phyloP scores from a whole-genome alignment of 2,329 filamentous ascomycete genomes.

The Venturiaceae sp. region DNA sequence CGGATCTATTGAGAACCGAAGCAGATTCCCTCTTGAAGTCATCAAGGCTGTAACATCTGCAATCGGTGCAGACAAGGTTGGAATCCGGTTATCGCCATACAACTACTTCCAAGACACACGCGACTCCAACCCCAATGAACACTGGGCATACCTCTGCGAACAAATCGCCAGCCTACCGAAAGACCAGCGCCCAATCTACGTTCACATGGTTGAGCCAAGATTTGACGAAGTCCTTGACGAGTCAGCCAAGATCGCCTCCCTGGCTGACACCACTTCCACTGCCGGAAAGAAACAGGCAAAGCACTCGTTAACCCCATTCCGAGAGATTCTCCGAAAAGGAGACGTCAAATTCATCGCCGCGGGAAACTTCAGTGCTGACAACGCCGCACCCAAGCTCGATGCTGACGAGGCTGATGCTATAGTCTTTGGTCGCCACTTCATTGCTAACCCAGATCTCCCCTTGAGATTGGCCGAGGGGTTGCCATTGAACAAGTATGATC shows the following conservation, averaged over 20 bases:
- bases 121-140: conserved; percentile 42
- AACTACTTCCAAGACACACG: conserved; percentile 43
- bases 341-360: not conserved
- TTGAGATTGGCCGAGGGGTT: conserved; percentile 34
- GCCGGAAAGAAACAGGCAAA: not conserved
- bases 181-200: conserved; percentile 38
- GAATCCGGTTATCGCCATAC: conserved; percentile 24
- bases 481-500: conserved; percentile 32
- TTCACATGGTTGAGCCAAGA: conserved; percentile 48
- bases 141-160: conserved; percentile 40
- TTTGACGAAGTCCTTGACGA: conserved; percentile 38
- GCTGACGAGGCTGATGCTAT: conserved; percentile 36
- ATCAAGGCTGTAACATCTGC: conserved; percentile 24
- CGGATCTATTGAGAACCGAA: conserved; percentile 41
- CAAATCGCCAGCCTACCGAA: conserved; percentile 32
- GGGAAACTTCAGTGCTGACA: conserved; percentile 1
- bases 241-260: conserved; percentile 23
- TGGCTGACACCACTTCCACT: not conserved
- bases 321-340: not conserved
- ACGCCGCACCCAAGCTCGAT: conserved; percentile 21
- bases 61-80: conserved; percentile 22
- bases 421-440: conserved; percentile 40
- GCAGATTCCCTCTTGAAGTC: conserved; percentile 47
- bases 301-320: not conserved
- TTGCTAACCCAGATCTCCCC: conserved; percentile 39